Percentiles rank a stretch among this genome's conserved stretches.
Conservation (phyloP, 768 basidiomycete genomes). For the Rubroboletus pulcherrimus region DNA sequence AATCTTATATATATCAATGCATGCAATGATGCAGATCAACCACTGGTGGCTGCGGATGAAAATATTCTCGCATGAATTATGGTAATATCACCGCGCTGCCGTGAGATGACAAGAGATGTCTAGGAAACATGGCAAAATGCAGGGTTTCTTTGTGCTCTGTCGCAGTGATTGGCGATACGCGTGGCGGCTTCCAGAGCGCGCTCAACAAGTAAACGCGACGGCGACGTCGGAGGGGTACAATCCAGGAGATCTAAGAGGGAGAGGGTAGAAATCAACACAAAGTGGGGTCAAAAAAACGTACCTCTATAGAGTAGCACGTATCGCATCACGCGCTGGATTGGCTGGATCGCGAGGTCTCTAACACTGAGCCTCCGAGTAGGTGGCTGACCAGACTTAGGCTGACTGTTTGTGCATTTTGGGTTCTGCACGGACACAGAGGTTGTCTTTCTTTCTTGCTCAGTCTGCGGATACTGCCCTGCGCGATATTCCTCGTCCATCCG, state of each 20-base stretch:
- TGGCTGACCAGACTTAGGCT: neutral
- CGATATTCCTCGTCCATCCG: constrained; percentile 2
- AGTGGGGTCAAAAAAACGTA: constrained; percentile 23
- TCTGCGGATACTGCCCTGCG: neutral
- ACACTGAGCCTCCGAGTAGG: constrained; percentile 32
- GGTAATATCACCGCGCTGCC: neutral
- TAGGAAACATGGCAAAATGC: constrained; percentile 36
- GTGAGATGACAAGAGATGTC: neutral
- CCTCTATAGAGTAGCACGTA: constrained; percentile 62
- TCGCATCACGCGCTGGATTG: constrained; percentile 60
- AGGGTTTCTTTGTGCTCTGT: constrained; percentile 55
- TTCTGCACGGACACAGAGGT: neutral
- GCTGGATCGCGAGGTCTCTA: constrained; percentile 60
- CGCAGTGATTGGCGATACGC: constrained; percentile 58
- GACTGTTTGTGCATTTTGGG: neutral
- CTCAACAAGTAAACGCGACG: constrained; percentile 51
- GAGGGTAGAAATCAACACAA: neutral
- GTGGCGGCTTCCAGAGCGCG: constrained; percentile 53
- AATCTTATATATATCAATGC: neutral
- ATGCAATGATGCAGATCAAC: neutral
- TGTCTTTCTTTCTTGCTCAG: constrained; percentile 2
- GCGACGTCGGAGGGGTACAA: constrained; percentile 46
- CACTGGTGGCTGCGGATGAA: neutral
- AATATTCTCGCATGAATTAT: neutral
- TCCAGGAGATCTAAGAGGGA: constrained; percentile 45